A percentile compares a stretch with the other conserved stretches of the same genome.
phyloP scores from a whole-genome alignment of 495 filamentous ascomycete genomes.

The Penicillium flavigenum region DNA sequence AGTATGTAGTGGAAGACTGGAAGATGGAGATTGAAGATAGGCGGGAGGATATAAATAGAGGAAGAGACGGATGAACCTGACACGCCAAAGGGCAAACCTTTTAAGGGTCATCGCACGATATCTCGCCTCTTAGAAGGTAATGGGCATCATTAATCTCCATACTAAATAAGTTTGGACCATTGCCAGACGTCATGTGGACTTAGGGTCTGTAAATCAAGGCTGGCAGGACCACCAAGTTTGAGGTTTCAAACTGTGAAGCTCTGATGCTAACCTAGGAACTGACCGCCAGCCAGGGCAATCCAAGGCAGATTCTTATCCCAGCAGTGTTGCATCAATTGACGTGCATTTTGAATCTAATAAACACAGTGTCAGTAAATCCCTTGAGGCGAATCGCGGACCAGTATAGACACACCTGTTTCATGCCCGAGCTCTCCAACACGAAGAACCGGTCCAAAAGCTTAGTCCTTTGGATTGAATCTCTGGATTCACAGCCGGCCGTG shows the following conservation, averaged over 20 bases:
- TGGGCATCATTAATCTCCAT: background rate
- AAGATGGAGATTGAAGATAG: background rate
- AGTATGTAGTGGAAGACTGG: background rate
- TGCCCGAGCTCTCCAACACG: conserved; percentile 69
- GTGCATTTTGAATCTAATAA: conserved; percentile 45
- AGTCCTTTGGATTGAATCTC: conserved; percentile 51
- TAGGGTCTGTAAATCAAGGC: background rate
- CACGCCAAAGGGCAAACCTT: background rate
- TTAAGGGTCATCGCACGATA: background rate
- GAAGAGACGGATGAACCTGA: background rate
- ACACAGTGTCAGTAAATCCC: background rate
- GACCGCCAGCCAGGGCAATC: conserved; percentile 42
- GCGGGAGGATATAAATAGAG: background rate
- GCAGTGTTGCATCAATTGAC: conserved; percentile 45
- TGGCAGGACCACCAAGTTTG: background rate
- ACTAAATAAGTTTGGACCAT: background rate
- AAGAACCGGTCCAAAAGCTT: conserved; percentile 67
- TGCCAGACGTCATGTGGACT: background rate
- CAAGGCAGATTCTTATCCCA: conserved; percentile 46
- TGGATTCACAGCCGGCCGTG: conserved; percentile 76
- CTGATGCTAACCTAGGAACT: conserved; percentile 42
- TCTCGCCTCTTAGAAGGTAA: background rate
- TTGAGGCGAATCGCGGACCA: background rate
- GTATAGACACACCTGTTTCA: conserved; percentile 61
- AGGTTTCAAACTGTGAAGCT: background rate